These are phyloP conservation scores for Kewa caespitosa DNA, from an alignment of 179 eudicot species.

Conservation along the genomic window DNA sequence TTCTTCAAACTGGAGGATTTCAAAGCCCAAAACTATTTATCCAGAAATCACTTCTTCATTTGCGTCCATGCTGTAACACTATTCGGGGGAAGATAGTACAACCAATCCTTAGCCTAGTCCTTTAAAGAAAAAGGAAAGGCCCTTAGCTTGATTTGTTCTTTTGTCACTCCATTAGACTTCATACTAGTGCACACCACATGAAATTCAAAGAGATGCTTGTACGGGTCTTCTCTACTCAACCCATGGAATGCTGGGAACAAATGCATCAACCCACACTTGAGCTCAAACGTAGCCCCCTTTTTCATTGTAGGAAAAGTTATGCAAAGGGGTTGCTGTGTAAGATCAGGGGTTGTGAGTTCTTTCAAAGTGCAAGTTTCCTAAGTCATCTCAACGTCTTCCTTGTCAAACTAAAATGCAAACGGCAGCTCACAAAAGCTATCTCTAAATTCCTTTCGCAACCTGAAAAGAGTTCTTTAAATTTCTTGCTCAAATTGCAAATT, in stretches of 20 bases:
- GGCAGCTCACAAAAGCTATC: not conserved
- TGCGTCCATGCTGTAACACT: not conserved
- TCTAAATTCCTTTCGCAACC: not conserved
- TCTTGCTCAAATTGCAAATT: not conserved
- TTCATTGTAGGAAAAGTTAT: not conserved
- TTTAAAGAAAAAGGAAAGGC: constrained; percentile 16
- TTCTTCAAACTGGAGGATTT: not conserved
- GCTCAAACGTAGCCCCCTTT: not conserved
- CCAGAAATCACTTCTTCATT: not conserved
- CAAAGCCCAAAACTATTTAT: constrained; percentile 7
- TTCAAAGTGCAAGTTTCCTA: not conserved
- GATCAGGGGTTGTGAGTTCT: not conserved
- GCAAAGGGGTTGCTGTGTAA: not conserved
- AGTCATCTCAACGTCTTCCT: not conserved
- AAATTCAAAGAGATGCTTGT: no score
- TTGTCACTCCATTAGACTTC: not conserved
- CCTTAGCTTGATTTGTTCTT: not conserved
- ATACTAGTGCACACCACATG: not conserved
- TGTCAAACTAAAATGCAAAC: not conserved
- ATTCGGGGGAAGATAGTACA: constrained; percentile 15
- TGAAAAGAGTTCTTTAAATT: not conserved
- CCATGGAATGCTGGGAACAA: not conserved
- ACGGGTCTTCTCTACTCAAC: no score
- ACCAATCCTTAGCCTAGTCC: constrained; percentile 8
- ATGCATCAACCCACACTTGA: not conserved